A percentile compares a stretch with the other conserved stretches of the same genome.
Evolutionary conservation across 805 yeast species (phyloP).

Genomic region (Cephaloascus albidus): DNA sequence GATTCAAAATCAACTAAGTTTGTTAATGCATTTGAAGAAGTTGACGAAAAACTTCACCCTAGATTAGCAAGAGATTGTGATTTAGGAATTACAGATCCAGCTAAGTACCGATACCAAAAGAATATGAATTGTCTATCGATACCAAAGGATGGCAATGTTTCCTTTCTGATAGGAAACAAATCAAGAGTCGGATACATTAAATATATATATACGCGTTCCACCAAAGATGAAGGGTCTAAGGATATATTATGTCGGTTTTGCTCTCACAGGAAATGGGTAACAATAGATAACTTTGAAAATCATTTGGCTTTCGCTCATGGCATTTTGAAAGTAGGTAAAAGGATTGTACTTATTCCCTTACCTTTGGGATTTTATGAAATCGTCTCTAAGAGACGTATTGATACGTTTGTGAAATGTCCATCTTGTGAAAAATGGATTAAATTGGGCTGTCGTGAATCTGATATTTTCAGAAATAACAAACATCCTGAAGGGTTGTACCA

Average conservation of each 20-base stretch:
- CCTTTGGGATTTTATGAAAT: not conserved
- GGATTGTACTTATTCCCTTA: not conserved
- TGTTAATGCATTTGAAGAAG: not conserved
- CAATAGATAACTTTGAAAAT: not conserved
- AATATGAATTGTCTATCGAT: not conserved
- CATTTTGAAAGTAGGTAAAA: not conserved
- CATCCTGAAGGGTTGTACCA: not conserved
- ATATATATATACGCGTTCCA: not conserved
- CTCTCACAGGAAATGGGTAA: not conserved
- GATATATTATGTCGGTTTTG: not conserved
- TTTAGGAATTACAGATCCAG: not conserved
- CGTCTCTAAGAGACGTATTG: not conserved
- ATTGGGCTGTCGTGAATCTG: not conserved
- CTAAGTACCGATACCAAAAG: not conserved
- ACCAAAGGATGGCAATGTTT: too few species aligned
- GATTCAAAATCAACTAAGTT: too few species aligned
- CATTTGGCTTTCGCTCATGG: slow-evolving; percentile 1
- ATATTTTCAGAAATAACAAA: not conserved
- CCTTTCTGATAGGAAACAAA: too few species aligned
- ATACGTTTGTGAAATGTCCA: not conserved
- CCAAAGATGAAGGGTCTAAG: not conserved
- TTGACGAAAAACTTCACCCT: not conserved
- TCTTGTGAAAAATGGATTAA: not conserved
- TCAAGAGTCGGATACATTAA: not conserved
- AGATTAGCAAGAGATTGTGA: not conserved